Conservation (phyloP, 139 green algal genomes). For the Tetraselmis striata region DNA sequence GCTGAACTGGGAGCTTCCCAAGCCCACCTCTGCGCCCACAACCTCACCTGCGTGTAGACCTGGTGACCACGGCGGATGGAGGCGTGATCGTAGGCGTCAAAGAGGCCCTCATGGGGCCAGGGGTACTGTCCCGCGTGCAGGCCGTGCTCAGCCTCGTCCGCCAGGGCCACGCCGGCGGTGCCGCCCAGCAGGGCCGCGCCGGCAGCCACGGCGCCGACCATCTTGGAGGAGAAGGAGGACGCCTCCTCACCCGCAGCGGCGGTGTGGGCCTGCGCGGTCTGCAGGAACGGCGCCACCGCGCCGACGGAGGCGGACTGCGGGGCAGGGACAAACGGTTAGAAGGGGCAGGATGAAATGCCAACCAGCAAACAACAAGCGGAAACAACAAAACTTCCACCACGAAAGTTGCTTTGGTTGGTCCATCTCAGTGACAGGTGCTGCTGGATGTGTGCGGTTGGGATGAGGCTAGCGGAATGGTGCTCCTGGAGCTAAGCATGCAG, state of each 20-base stretch:
- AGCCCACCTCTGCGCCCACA: too few species aligned
- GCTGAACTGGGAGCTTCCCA: too few species aligned
- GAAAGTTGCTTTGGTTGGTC: too few species aligned
- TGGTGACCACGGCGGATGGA: constrained; percentile 90
- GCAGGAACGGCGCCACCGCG: neutral
- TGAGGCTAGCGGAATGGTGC: too few species aligned
- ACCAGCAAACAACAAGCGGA: too few species aligned
- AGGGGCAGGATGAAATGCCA: too few species aligned
- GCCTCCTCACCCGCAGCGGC: neutral
- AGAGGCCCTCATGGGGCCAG: constrained; percentile 87
- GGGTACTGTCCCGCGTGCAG: constrained; percentile 76
- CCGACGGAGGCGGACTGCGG: neutral
- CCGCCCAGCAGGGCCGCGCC: constrained; percentile 19
- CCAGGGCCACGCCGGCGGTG: constrained; percentile 33
- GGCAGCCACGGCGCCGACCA: constrained; percentile 2
- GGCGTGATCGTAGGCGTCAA: constrained; percentile 89
- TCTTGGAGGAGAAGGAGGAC: neutral
- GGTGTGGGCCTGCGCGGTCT: neutral
- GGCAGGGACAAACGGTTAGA: too few species aligned
- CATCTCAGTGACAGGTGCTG: too few species aligned
- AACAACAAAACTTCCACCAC: too few species aligned
- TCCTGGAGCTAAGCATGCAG: too few species aligned
- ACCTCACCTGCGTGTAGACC: constrained; percentile 54
- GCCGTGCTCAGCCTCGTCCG: constrained; percentile 86
- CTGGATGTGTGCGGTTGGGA: too few species aligned